Evolutionary conservation across 495 filamentous ascomycete genomes (phyloP).

Genomic region (Hypoxylon lienhwacheense): DNA sequence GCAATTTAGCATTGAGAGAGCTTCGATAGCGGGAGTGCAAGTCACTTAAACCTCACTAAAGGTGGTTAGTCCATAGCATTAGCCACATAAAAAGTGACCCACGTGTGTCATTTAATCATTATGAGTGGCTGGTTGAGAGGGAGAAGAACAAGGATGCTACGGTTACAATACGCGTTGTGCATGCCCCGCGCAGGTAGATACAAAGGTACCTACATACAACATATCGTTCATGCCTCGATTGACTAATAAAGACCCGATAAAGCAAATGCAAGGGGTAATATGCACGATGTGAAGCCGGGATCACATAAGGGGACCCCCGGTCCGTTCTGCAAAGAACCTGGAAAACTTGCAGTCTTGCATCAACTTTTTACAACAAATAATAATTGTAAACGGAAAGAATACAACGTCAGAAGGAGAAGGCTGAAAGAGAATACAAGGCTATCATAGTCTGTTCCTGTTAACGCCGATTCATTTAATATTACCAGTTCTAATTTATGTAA

Average conservation of each 20-base stretch:
- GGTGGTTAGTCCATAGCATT: slow-evolving; percentile 13
- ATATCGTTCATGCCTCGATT: background rate
- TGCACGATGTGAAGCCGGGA: slow-evolving; percentile 11
- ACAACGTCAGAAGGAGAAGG: slow-evolving; percentile 33
- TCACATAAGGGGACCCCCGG: slow-evolving; percentile 14
- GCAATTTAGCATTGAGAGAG: slow-evolving; percentile 16
- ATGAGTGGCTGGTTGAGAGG: slow-evolving; percentile 23
- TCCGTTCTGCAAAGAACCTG: slow-evolving; percentile 1
- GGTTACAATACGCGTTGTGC: too few species aligned
- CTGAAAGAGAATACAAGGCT: slow-evolving; percentile 30
- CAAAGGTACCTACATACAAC: background rate
- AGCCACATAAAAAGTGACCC: slow-evolving; percentile 4
- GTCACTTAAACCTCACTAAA: slow-evolving; percentile 16
- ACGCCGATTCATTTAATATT: slow-evolving; percentile 9
- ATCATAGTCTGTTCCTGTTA: background rate
- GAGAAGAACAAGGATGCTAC: too few species aligned
- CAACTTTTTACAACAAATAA: slow-evolving; percentile 14
- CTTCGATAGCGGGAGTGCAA: slow-evolving; percentile 15
- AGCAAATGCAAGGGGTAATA: background rate
- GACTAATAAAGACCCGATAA: too few species aligned
- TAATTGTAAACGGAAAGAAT: too few species aligned
- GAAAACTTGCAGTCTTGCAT: slow-evolving; percentile 17
- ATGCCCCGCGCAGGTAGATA: slow-evolving; percentile 24
- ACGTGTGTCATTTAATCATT: slow-evolving; percentile 19
- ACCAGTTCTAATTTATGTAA: background rate